These are phyloP conservation scores for Xylaria sp. DNA, from an alignment of 2,329 filamentous ascomycete species.

Conservation along the genomic window DNA sequence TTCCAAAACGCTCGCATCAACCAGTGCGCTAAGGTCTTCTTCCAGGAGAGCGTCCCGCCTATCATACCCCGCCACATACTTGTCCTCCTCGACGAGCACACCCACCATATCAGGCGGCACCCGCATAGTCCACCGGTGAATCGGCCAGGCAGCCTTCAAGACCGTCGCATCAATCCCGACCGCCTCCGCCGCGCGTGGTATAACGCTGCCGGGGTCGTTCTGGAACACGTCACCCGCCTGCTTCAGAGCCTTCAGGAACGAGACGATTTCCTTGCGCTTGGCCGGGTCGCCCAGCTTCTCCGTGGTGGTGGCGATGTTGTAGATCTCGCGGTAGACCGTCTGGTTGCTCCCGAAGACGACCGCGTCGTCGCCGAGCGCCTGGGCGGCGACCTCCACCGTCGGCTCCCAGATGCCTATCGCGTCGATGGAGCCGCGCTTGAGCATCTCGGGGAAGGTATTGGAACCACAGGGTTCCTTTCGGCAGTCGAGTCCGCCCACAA, in stretches of 20 bases:
- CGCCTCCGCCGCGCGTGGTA: slow-evolving; percentile 28
- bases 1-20: slow-evolving; percentile 28
- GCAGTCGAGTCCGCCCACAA: slow-evolving; percentile 34
- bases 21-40: slow-evolving; percentile 23
- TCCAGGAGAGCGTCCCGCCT: slow-evolving; percentile 15
- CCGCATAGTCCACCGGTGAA: slow-evolving; percentile 34
- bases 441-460: slow-evolving; percentile 35
- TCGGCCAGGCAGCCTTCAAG: slow-evolving; percentile 32
- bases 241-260: slow-evolving; percentile 35
- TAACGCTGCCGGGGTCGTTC: slow-evolving; percentile 32
- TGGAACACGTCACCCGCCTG: slow-evolving; percentile 35
- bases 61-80: slow-evolving; percentile 27
- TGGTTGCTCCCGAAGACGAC: slow-evolving; percentile 36
- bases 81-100: slow-evolving; percentile 33
- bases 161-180: slow-evolving; percentile 30
- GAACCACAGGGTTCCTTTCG: slow-evolving; percentile 35
- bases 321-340: slow-evolving; percentile 39
- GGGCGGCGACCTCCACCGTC: slow-evolving; percentile 36
- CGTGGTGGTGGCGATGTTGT: slow-evolving; percentile 38
- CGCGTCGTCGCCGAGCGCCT: slow-evolving; percentile 31
- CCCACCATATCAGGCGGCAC: slow-evolving; percentile 33
- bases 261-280: slow-evolving; percentile 36
- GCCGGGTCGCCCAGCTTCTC: slow-evolving; percentile 36
- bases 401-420: slow-evolving; percentile 42
- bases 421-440: slow-evolving; percentile 33